Percentiles rank a stretch among this genome's conserved stretches.
phyloP scores from a whole-genome alignment of 1,139 yeast species.

The Candida glucosophila region DNA sequence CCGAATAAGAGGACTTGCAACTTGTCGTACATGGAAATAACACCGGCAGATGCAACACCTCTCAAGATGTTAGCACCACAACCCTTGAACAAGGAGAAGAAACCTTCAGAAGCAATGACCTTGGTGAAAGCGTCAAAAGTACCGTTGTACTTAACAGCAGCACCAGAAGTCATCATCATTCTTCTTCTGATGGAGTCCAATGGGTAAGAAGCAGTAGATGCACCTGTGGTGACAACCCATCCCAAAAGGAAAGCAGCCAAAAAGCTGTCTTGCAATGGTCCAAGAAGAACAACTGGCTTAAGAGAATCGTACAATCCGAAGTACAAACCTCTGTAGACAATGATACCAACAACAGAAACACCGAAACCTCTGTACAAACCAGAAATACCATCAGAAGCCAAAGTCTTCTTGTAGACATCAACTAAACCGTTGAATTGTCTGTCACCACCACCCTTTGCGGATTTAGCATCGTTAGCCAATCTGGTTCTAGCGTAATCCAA shows the following conservation, averaged over 20 bases:
- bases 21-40: slow-evolving; percentile 46
- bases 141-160: slow-evolving; percentile 46
- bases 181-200: slow-evolving; percentile 49
- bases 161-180: slow-evolving; percentile 53
- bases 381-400: slow-evolving; percentile 48
- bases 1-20: slow-evolving; percentile 43
- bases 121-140: slow-evolving; percentile 41
- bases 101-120: slow-evolving; percentile 47
- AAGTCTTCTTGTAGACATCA: slow-evolving; percentile 46
- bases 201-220: slow-evolving; percentile 49
- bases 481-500: slow-evolving; percentile 50
- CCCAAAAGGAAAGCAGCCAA: slow-evolving; percentile 47
- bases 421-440: slow-evolving; percentile 48
- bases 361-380: slow-evolving; percentile 54
- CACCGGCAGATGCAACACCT: slow-evolving; percentile 54
- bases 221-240: slow-evolving; percentile 49
- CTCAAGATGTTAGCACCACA: slow-evolving; percentile 51
- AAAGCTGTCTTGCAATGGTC: slow-evolving; percentile 49
- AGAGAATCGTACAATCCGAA: slow-evolving; percentile 48
- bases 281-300: slow-evolving; percentile 47
- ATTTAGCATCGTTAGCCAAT: slow-evolving; percentile 49
- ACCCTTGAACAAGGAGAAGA: slow-evolving; percentile 44
- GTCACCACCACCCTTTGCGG: slow-evolving; percentile 38
- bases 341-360: slow-evolving; percentile 45
- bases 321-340: slow-evolving; percentile 51